A percentile compares a stretch with the other conserved stretches of the same genome.
phyloP scores from a whole-genome alignment of 306 rosid species.

The Medicago truncatula region DNA sequence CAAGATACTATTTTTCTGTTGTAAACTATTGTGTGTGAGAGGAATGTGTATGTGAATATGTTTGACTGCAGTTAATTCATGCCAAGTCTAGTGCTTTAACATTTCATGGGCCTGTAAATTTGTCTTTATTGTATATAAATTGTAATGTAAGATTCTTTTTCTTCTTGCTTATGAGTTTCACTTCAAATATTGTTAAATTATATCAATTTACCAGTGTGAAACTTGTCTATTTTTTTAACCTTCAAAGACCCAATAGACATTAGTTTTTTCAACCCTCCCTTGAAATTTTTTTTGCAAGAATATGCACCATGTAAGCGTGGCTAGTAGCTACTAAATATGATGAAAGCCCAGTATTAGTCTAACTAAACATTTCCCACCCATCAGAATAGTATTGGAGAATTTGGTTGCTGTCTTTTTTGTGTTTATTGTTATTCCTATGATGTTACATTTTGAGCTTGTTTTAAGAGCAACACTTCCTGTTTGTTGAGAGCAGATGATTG shows the following conservation, averaged over 20 bases:
- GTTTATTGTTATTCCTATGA: conserved; percentile 1
- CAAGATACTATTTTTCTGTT: conserved; percentile 4
- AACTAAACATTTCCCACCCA: background rate
- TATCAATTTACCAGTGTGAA: conserved; percentile 16
- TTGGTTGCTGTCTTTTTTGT: conserved; percentile 23
- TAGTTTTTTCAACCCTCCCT: background rate
- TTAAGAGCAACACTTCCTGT: conserved; percentile 11
- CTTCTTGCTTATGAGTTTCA: conserved; percentile 13
- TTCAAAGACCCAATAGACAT: background rate
- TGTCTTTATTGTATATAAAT: conserved; percentile 19
- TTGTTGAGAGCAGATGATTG: conserved; percentile 31
- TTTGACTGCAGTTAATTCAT: conserved; percentile 31
- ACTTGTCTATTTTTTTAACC: background rate
- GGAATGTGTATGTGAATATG: background rate
- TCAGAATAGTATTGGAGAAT: background rate
- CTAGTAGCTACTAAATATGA: background rate
- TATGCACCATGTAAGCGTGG: background rate
- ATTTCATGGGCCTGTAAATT: conserved; percentile 20
- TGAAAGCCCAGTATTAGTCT: background rate
- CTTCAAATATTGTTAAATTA: conserved; percentile 21
- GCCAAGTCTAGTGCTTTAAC: conserved; percentile 28
- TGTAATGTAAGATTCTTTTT: background rate
- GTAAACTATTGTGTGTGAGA: conserved; percentile 13
- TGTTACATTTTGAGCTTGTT: conserved; percentile 13
- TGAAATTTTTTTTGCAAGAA: background rate